phyloP scores from a whole-genome alignment of 2,329 filamentous ascomycete genomes.

The Clarireedia monteithiana region DNA sequence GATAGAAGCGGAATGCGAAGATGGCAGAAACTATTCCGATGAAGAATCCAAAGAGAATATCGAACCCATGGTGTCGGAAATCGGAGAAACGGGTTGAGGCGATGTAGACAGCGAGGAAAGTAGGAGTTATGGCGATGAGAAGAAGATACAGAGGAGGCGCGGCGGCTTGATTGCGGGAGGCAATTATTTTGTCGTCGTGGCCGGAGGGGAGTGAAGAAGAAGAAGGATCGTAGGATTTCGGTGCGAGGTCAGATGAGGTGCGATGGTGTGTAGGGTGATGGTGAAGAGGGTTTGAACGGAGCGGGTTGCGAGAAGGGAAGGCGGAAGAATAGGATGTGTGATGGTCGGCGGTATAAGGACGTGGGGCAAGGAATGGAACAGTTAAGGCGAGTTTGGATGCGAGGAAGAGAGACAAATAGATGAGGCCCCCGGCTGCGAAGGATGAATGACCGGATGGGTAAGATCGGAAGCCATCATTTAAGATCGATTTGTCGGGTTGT shows the following conservation, averaged over 20 bases:
- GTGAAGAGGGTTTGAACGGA: neutral
- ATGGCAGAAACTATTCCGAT: conserved; percentile 66
- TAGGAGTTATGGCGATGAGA: conserved; percentile 59
- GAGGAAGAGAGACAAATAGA: conserved; percentile 82
- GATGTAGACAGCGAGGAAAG: conserved; percentile 72
- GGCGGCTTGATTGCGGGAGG: conserved; percentile 64
- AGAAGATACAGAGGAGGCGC: conserved; percentile 78
- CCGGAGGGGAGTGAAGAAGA: conserved; percentile 16
- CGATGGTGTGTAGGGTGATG: neutral
- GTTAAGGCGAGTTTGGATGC: conserved; percentile 74
- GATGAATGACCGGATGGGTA: conserved; percentile 75
- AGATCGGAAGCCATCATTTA: conserved; percentile 77
- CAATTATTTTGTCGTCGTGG: conserved; percentile 31
- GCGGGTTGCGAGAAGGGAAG: conserved; percentile 56
- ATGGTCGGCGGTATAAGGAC: conserved; percentile 39
- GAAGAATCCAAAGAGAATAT: conserved; percentile 76
- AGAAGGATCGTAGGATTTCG: neutral
- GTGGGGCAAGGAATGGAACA: conserved; percentile 57
- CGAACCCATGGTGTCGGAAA: conserved; percentile 86
- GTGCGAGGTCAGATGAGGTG: neutral
- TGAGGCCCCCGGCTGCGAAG: conserved; percentile 68
- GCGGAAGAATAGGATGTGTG: conserved; percentile 52
- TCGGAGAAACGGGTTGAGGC: conserved; percentile 81
- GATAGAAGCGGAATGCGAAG: conserved; percentile 78
- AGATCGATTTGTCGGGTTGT: conserved; percentile 49